A percentile compares a stretch with the other conserved stretches of the same genome.
Evolutionary conservation across 2,329 filamentous ascomycete genomes (phyloP).

Genomic region (Bipolaris victoriae): DNA sequence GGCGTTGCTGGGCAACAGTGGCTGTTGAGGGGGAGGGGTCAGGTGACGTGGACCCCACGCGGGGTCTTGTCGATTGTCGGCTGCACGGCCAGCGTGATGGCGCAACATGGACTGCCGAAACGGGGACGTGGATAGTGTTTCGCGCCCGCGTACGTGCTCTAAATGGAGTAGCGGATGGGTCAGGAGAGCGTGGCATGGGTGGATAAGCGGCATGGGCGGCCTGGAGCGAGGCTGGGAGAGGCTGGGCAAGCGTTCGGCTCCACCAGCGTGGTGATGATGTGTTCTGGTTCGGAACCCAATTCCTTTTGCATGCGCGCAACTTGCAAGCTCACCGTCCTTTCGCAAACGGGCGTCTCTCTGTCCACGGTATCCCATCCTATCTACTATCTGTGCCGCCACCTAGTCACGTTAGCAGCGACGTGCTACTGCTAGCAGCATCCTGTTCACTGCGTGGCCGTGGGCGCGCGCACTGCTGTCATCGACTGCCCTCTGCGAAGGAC

Average conservation of each 20-base stretch:
- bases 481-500: constrained; percentile 5
- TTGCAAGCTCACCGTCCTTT: not conserved
- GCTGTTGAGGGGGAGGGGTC: not conserved
- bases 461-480: constrained; percentile 2
- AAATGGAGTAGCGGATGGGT: constrained; percentile 2
- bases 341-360: too few species aligned
- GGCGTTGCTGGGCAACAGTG: constrained; percentile 14
- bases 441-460: not conserved
- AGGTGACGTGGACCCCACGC: not conserved
- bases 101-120: not conserved
- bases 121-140: not conserved
- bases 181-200: not conserved
- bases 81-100: not conserved
- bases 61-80: not conserved
- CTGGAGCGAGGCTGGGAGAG: constrained; percentile 11
- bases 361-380: too few species aligned
- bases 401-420: too few species aligned
- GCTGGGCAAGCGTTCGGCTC: constrained; percentile 9
- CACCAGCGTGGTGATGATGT: constrained; percentile 5
- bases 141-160: not conserved
- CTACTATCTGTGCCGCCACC: too few species aligned
- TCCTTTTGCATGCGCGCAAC: not conserved
- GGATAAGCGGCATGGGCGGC: not conserved
- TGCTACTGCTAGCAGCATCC: too few species aligned
- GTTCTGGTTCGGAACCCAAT: constrained; percentile 5